Evolutionary conservation across 495 filamentous ascomycete genomes (phyloP), one percentile per base, ranked within the genome.

Genomic region (Saxophila tyrrhenica): DNA sequence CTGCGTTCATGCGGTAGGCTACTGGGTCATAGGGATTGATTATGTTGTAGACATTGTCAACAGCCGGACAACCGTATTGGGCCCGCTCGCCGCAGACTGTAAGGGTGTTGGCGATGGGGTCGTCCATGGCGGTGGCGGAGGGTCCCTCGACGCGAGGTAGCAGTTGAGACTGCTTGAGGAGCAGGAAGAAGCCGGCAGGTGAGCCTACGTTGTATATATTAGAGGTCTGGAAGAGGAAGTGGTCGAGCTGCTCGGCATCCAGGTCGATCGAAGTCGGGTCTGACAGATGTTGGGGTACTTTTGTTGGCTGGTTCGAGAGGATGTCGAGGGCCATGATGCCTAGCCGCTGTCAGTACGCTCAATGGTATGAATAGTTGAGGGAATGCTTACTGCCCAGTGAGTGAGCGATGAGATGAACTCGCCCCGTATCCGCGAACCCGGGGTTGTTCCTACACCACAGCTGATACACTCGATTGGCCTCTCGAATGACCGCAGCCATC

Each of bases 11-110:
- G 19, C 87, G 78, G 68, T 96, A 97, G 16, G 88, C 86, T 39
- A 98, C 69, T 10, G 70, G 70, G 52, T 92, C 44, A 87, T 64
- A 70, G 1, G 56, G 41, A 68, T 66, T 83, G 73, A 97, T 77
- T 57, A 98, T 81, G 65, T 98, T 98, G 75, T 96, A 98, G 44
- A 98, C 76, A 65, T 98, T 98, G 62, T 95, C 88, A 9, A 95
- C 87, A 3, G 90, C 87, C 38, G 96, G 70, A 68, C 91, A 98
- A 24, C 92, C 92, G 65, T 89, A 95, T 13, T 71, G 78, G 47
- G 85, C 90, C 15, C 74, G 72, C 44, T 90, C 81, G 7, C 86
- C 89, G 38, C 83, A 81, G 41, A 96, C 75, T 23, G 81, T 78
- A 39, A 47, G 51, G 13, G 51, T 57, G 46, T 56, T 59, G 23